Evolutionary conservation across 1,139 yeast species (phyloP).

Genomic region (Hyphopichia burtonii): DNA sequence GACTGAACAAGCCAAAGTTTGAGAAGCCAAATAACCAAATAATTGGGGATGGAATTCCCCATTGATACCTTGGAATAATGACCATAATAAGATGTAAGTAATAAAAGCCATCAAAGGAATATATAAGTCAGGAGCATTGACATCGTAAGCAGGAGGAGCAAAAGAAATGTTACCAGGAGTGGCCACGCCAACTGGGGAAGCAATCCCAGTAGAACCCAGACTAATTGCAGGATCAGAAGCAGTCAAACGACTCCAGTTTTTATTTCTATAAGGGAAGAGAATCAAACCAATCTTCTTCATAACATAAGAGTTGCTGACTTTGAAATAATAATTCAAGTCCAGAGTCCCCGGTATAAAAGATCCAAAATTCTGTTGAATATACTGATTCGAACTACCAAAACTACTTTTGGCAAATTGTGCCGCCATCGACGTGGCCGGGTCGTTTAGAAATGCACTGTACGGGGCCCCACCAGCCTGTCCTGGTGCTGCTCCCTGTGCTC

Average conservation of each 20-base stretch:
- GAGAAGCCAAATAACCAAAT: constrained; percentile 87
- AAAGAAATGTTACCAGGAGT: constrained; percentile 40
- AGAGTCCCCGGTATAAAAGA: constrained; percentile 49
- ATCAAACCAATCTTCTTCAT: constrained; percentile 69
- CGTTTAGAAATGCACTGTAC: constrained; percentile 54
- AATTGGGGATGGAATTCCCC: constrained; percentile 94
- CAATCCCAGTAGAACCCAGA: constrained; percentile 10
- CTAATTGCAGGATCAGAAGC: constrained; percentile 27
- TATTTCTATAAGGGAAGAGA: constrained; percentile 82
- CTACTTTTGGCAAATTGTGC: constrained; percentile 88
- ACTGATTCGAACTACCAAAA: constrained; percentile 66
- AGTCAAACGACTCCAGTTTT: constrained; percentile 68
- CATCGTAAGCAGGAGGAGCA: constrained; percentile 76
- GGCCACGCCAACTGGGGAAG: constrained; percentile 12
- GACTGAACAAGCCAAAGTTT: constrained; percentile 79
- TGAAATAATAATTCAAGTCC: constrained; percentile 80
- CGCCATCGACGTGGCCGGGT: constrained; percentile 83
- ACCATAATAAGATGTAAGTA: constrained; percentile 83
- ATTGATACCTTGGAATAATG: constrained; percentile 79
- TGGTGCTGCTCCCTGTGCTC: constrained; percentile 11
- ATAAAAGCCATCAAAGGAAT: constrained; percentile 92
- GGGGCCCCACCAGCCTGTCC: constrained; percentile 4
- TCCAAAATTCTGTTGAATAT: constrained; percentile 69
- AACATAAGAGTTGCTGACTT: constrained; percentile 88
- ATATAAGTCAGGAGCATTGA: constrained; percentile 95